phyloP scores from a whole-genome alignment of 2,329 filamentous ascomycete genomes.

The Hypoxylon sp. region DNA sequence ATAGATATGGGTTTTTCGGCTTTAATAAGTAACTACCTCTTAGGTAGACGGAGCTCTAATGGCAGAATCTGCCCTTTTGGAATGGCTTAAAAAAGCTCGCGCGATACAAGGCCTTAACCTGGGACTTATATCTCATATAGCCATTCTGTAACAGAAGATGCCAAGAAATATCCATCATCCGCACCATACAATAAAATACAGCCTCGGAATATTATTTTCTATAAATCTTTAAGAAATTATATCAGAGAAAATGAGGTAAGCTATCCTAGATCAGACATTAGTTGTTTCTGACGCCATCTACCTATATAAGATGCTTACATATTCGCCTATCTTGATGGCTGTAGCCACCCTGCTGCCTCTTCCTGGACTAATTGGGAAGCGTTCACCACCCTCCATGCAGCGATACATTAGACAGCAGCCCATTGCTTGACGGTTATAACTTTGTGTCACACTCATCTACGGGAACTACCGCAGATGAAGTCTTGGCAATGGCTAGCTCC shows the following conservation, averaged over 20 bases:
- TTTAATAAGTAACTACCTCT: too few relatives aligned
- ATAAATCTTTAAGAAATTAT: background rate
- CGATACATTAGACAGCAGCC: background rate
- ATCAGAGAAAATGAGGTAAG: background rate
- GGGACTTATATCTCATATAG: background rate
- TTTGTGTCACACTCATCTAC: background rate
- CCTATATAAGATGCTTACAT: conserved; percentile 7
- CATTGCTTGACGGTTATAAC: conserved; percentile 1
- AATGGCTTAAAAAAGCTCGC: background rate
- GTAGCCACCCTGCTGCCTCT: background rate
- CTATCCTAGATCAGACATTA: background rate
- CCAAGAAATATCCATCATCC: background rate
- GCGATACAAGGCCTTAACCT: background rate
- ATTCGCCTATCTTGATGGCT: background rate
- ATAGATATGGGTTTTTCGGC: too few relatives aligned
- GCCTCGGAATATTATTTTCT: background rate
- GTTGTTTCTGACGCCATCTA: background rate
- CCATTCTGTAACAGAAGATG: background rate
- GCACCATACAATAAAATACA: background rate
- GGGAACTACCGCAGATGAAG: conserved; percentile 8
- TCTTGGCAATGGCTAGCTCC: conserved; percentile 30
- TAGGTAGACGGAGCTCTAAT: too few relatives aligned
- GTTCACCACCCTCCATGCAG: conserved; percentile 9
- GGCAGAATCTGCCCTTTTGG: too few relatives aligned
- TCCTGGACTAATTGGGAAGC: background rate